A percentile compares a stretch with the other conserved stretches of the same genome.
Evolutionary conservation across 371 early-diverging fungal genomes (phyloP).

Genomic region (Lichtheimia corymbifera): DNA sequence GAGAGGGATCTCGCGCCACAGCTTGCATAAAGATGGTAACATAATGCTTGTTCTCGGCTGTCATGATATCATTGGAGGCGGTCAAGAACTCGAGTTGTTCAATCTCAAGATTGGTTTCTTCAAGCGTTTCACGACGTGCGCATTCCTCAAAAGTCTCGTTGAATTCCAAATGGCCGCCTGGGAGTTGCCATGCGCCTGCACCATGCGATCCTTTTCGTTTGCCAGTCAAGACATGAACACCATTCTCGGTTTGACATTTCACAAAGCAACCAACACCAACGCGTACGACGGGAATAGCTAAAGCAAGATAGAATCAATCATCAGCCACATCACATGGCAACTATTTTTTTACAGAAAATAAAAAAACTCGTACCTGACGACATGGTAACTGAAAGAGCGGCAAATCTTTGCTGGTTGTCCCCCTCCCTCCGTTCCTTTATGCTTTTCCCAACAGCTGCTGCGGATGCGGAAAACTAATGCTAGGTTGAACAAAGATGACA

Average conservation of each 20-base stretch:
- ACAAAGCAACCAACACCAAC: conserved; percentile 59
- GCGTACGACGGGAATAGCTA: conserved; percentile 24
- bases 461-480: no score
- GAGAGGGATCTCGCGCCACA: conserved; percentile 7
- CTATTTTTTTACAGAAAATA: no score
- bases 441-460: no score
- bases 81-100: conserved; percentile 39
- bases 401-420: no score
- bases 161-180: conserved; percentile 69
- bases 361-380: no score
- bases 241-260: conserved; percentile 28
- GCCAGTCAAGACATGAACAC: conserved; percentile 48
- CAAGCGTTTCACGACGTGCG: conserved; percentile 58
- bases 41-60: conserved; percentile 56
- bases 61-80: conserved; percentile 63
- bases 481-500: no score
- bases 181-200: conserved; percentile 62
- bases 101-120: conserved; percentile 58
- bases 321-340: no score
- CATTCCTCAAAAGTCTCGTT: conserved; percentile 63
- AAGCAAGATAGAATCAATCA: no score
- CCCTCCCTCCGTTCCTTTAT: no score
- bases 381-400: no score
- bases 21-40: conserved; percentile 65
- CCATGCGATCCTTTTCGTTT: conserved; percentile 65